Percentiles rank a stretch among this genome's conserved stretches.
These are phyloP conservation scores for Colletotrichum salicis DNA, from an alignment of 2,329 filamentous ascomycete genomes.

Conservation along the genomic window DNA sequence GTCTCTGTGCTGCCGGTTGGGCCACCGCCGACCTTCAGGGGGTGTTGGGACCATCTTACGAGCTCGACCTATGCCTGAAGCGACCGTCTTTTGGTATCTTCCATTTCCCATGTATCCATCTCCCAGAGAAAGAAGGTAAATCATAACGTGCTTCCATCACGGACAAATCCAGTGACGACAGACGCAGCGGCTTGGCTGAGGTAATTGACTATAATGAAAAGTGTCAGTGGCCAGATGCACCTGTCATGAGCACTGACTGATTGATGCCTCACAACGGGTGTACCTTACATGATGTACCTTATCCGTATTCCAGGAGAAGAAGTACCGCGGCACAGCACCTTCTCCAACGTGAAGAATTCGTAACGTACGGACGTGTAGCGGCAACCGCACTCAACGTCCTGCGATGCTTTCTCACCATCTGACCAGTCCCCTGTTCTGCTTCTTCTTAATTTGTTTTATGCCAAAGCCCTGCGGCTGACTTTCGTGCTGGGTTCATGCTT, in stretches of 20 bases:
- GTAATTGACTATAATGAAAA: too few relatives aligned
- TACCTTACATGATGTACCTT: not conserved
- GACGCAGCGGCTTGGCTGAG: too few relatives aligned
- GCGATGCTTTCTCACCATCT: conserved; percentile 1
- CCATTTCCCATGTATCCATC: not conserved
- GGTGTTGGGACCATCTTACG: conserved; percentile 29
- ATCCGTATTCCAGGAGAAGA: not conserved
- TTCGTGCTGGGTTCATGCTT: conserved; percentile 10
- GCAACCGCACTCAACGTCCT: not conserved
- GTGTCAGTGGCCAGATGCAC: too few relatives aligned
- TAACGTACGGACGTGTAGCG: not conserved
- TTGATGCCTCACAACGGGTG: not conserved
- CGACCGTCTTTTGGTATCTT: not conserved
- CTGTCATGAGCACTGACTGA: too few relatives aligned
- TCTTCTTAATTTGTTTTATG: not conserved
- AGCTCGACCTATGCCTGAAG: conserved; percentile 11
- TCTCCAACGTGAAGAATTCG: not conserved
- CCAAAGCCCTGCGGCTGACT: conserved; percentile 2
- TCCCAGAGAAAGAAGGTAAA: not conserved
- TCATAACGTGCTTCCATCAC: not conserved
- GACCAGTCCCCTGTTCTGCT: not conserved
- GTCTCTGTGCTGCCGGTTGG: conserved; percentile 20
- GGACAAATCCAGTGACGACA: not conserved
- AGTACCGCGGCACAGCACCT: not conserved
- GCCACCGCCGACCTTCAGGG: conserved; percentile 26